Evolutionary conservation across 441 rosid species (phyloP).

Genomic region (Eutrema salsugineum): DNA sequence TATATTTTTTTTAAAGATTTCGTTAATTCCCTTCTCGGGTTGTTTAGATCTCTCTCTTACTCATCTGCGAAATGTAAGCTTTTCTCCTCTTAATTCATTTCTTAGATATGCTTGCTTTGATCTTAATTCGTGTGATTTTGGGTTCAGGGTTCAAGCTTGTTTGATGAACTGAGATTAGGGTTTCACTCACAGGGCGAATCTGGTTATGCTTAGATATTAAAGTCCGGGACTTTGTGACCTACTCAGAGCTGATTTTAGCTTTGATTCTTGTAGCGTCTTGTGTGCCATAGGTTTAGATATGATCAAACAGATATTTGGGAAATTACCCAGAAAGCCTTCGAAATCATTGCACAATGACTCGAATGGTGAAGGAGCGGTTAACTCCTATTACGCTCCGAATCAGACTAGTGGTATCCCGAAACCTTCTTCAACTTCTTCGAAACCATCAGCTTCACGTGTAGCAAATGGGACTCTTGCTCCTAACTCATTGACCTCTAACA

Average conservation of each 20-base stretch:
- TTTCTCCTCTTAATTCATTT: background rate
- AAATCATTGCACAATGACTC: constrained; percentile 63
- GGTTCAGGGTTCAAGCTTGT: constrained; percentile 2
- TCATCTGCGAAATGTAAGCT: constrained; percentile 23
- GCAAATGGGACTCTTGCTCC: constrained; percentile 46
- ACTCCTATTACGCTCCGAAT: constrained; percentile 47
- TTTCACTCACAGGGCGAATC: constrained; percentile 14
- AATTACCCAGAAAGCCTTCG: constrained; percentile 78
- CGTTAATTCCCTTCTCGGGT: background rate
- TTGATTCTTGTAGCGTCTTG: constrained; percentile 7
- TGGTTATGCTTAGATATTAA: constrained; percentile 16
- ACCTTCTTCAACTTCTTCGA: constrained; percentile 39
- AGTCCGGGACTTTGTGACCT: constrained; percentile 8
- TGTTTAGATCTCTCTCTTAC: constrained; percentile 5
- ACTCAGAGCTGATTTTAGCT: constrained; percentile 26
- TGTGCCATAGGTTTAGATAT: constrained; percentile 39
- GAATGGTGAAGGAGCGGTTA: constrained; percentile 44
- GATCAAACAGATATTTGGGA: constrained; percentile 89
- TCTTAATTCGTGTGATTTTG: background rate
- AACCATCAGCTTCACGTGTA: constrained; percentile 38
- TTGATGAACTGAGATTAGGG: constrained; percentile 16
- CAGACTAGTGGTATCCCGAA: constrained; percentile 35
- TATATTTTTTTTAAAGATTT: background rate
- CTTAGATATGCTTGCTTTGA: constrained; percentile 6
- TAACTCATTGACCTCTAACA: constrained; percentile 24